Evolutionary conservation across 805 yeast genomes (phyloP).

Genomic region (Wickerhamomyces subpelliculosus): DNA sequence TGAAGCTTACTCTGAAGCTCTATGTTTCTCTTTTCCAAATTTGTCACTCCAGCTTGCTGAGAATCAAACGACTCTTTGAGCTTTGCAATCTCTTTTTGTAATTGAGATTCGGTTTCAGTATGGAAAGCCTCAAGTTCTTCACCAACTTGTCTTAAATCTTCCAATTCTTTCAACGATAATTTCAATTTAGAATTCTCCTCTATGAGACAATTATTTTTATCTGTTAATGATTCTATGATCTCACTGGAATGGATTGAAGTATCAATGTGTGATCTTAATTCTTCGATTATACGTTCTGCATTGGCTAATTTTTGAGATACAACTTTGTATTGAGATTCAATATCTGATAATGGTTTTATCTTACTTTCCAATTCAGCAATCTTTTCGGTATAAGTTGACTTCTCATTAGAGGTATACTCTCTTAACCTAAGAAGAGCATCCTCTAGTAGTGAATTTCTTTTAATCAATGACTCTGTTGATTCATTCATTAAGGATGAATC

Average conservation of each 20-base stretch:
- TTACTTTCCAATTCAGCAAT: slow-evolving; percentile 9
- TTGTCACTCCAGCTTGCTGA: slow-evolving; percentile 3
- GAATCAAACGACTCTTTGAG: slow-evolving; percentile 16
- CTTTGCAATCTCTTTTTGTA: slow-evolving; percentile 29
- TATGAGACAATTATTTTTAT: slow-evolving; percentile 28
- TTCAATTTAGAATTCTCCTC: slow-evolving; percentile 27
- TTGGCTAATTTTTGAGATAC: slow-evolving; percentile 6
- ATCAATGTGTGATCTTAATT: slow-evolving; percentile 23
- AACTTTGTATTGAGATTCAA: slow-evolving; percentile 5
- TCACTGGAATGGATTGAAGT: slow-evolving; percentile 23
- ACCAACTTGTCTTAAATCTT: slow-evolving; percentile 43
- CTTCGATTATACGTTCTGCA: slow-evolving; percentile 14
- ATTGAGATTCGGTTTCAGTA: slow-evolving; percentile 34
- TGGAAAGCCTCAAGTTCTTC: slow-evolving; percentile 40
- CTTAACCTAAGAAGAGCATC: slow-evolving; percentile 31
- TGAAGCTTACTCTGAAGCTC: background rate
- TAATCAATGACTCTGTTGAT: slow-evolving; percentile 6
- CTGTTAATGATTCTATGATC: slow-evolving; percentile 29
- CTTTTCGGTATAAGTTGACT: slow-evolving; percentile 19
- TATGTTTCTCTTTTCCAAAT: background rate
- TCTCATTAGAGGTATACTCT: slow-evolving; percentile 21
- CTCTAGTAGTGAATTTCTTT: slow-evolving; percentile 33
- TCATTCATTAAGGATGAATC: slow-evolving; percentile 4
- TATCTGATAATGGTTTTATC: slow-evolving; percentile 3
- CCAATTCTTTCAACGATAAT: slow-evolving; percentile 35